Evolutionary conservation across 2,329 filamentous ascomycete species (phyloP), one percentile per base, ranked within the genome.

Genomic region (Xylariomycetidae sp.): DNA sequence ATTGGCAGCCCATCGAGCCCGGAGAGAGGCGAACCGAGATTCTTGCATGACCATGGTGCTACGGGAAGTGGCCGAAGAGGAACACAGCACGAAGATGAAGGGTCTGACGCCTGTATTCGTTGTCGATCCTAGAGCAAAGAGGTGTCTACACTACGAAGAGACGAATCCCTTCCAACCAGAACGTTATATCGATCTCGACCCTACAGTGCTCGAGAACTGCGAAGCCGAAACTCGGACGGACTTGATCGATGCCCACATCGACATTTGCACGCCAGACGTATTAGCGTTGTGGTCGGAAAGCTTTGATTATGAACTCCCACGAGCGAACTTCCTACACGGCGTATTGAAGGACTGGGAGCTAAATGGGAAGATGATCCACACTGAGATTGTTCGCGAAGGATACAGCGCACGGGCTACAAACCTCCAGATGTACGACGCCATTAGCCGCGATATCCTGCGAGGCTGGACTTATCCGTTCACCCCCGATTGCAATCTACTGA

Each of bases 41-140:
- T 88, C 90, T 23, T 95, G 96, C 62, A 97, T 98, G 92, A 98
- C 92, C 3, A 85, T 96, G 73, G 77, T 98, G 10, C 66, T 97
- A 38, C 77, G 88, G 28, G 83, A 89, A 56, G 85, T 82, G 7
- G 87, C 86, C 28, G 65, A 73, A 6, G 62, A 62, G 7, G 70
- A 70, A 30, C 88, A 95, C 62, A 72, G 86, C 34, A 88, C 87
- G 17, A 90, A 90, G 59, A 72, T 79, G 2, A 79, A 83, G 37
- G 80, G 78, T 17, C 75, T 85, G 44, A 83, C 80, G 4, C 88
- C 89, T 1, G 74, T 92, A 4, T 98, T 97, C 53, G 81, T 94
- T 14, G 72, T 96, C 41, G 89, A 97, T 51, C 80, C 85, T 1
- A 77, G 72, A 23, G 86, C 82, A 33, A 78, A 87, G 46, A 73